phyloP scores from a whole-genome alignment of 208 protist genomes.

The Trypanosoma cruzi region DNA sequence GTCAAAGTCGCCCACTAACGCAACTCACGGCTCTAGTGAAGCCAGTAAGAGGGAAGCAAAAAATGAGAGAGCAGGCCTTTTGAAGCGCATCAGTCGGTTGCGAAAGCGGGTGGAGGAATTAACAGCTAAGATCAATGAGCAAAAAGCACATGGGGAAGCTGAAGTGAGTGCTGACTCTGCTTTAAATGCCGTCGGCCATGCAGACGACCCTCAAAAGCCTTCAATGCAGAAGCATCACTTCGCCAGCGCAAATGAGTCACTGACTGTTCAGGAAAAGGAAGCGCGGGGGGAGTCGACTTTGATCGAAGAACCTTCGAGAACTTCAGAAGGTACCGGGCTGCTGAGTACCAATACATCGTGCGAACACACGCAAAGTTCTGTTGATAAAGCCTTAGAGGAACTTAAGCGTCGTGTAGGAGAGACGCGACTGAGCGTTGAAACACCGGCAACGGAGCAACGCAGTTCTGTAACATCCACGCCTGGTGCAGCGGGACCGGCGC shows the following conservation, averaged over 20 bases:
- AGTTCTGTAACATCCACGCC: not conserved
- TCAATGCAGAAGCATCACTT: not conserved
- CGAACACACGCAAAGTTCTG: not conserved
- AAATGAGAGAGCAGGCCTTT: slow-evolving; percentile 53
- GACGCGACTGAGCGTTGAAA: not conserved
- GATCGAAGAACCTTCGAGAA: not conserved
- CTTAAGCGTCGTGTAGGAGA: slow-evolving; percentile 10
- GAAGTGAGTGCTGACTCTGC: not conserved
- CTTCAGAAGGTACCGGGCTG: not conserved
- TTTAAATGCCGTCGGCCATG: not conserved
- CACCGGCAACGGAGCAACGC: not conserved
- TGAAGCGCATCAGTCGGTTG: slow-evolving; percentile 51
- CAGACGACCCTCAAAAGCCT: not conserved
- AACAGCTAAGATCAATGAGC: not conserved
- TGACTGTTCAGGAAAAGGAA: not conserved
- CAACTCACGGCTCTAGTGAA: not conserved
- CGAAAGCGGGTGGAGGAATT: slow-evolving; percentile 27
- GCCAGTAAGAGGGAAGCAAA: slow-evolving; percentile 11
- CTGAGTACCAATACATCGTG: not conserved
- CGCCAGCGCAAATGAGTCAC: not conserved
- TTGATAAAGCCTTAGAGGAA: not conserved
- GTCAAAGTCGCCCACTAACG: not conserved
- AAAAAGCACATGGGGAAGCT: not conserved
- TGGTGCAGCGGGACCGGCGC: not conserved
- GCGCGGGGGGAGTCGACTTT: not conserved